These are phyloP conservation scores for Tricladium varicosporioides DNA, from an alignment of 2,329 filamentous ascomycete genomes.

Conservation along the genomic window DNA sequence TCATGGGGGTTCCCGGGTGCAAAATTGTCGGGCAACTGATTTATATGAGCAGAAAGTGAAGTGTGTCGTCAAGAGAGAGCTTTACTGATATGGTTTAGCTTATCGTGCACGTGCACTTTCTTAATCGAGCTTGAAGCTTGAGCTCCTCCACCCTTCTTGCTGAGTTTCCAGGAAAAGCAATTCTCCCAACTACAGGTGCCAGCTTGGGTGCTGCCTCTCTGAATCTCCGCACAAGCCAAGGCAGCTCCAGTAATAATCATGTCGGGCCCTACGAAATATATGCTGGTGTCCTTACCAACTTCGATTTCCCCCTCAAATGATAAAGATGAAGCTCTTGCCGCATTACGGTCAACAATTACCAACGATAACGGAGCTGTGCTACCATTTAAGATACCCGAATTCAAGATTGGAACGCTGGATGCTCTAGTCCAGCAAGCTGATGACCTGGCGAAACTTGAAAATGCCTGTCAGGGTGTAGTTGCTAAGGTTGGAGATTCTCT, in stretches of 20 bases:
- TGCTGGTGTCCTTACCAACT: slow-evolving; percentile 85
- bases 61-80: neutral
- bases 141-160: slow-evolving; percentile 11
- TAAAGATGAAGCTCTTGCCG: slow-evolving; percentile 75
- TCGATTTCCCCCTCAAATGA: slow-evolving; percentile 80
- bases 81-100: neutral
- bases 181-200: slow-evolving; percentile 10
- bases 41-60: neutral
- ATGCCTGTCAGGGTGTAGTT: slow-evolving; percentile 76
- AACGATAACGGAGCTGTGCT: slow-evolving; percentile 73
- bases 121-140: slow-evolving; percentile 16
- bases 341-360: slow-evolving; percentile 69
- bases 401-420: slow-evolving; percentile 97
- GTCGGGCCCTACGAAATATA: slow-evolving; percentile 58
- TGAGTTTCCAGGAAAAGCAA: slow-evolving; percentile 5
- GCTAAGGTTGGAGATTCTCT: slow-evolving; percentile 62
- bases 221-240: slow-evolving; percentile 9
- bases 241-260: slow-evolving; percentile 21
- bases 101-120: slow-evolving; percentile 9
- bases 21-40: neutral
- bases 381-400: slow-evolving; percentile 82
- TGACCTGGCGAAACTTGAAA: slow-evolving; percentile 85
- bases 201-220: slow-evolving; percentile 12
- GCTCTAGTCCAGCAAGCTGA: slow-evolving; percentile 94
- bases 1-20: too few species aligned